Percentiles rank a stretch among this genome's conserved stretches.
These are phyloP conservation scores for Xylaria sp. DNA, from an alignment of 2,329 filamentous ascomycete genomes.

Conservation along the genomic window DNA sequence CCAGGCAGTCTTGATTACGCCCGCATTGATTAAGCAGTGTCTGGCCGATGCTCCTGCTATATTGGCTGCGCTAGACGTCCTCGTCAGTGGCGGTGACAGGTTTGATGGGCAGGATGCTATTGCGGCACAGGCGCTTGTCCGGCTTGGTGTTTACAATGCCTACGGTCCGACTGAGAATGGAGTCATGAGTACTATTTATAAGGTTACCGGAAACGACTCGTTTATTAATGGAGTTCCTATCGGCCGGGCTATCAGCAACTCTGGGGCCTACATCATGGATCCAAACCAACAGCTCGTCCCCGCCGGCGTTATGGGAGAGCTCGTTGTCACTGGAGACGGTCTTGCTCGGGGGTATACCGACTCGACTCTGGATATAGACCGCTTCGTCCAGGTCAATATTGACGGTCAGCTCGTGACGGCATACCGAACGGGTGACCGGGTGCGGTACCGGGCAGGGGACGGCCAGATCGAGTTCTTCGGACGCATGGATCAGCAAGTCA, in stretches of 20 bases:
- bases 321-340: conserved; percentile 16
- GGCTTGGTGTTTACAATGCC: conserved; percentile 1
- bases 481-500: conserved; percentile 18
- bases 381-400: conserved; percentile 10
- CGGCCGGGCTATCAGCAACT: conserved; percentile 17
- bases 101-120: conserved; percentile 15
- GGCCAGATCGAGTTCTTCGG: conserved; percentile 9
- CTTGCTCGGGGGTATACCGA: conserved; percentile 16
- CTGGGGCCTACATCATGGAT: conserved; percentile 15
- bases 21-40: conserved; percentile 16
- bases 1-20: conserved; percentile 5
- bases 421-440: conserved; percentile 13
- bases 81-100: conserved; percentile 16
- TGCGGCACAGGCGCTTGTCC: conserved; percentile 10
- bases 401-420: conserved; percentile 5
- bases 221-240: conserved; percentile 18
- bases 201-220: conserved; percentile 2
- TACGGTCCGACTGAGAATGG: conserved; percentile 20
- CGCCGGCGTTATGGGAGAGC: conserved; percentile 16
- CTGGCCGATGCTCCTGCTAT: neutral
- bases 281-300: conserved; percentile 7
- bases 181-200: conserved; percentile 17
- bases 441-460: conserved; percentile 1
- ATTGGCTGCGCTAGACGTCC: conserved; percentile 3
- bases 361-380: neutral